Evolutionary conservation across 1,284 basidiomycete genomes (phyloP).

Genomic region (Volvariella volvacea): DNA sequence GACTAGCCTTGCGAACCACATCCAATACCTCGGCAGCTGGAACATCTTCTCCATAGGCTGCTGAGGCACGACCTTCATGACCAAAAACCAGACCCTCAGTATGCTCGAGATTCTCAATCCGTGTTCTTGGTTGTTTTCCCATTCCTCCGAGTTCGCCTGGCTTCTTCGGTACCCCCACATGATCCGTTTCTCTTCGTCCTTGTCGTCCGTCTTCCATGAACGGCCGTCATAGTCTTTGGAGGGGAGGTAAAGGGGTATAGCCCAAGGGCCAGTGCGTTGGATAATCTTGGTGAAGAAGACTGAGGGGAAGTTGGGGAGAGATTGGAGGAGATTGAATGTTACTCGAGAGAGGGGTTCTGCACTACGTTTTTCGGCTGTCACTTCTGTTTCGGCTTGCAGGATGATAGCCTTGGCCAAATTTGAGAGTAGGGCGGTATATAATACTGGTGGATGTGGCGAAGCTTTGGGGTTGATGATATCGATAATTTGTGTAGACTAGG

Average conservation of each 20-base stretch:
- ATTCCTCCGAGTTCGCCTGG: slow-evolving; percentile 27
- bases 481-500: slow-evolving; percentile 47
- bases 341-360: slow-evolving; percentile 82
- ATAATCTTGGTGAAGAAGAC: slow-evolving; percentile 84
- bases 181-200: slow-evolving; percentile 55
- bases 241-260: slow-evolving; percentile 51
- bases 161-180: slow-evolving; percentile 53
- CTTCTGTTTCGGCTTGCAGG: slow-evolving; percentile 91
- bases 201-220: slow-evolving; percentile 35
- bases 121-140: slow-evolving; percentile 61
- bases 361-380: slow-evolving; percentile 80
- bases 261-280: slow-evolving; percentile 74
- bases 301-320: slow-evolving; percentile 55
- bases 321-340: slow-evolving; percentile 60
- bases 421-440: slow-evolving; percentile 79
- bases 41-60: slow-evolving; percentile 44
- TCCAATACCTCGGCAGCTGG: slow-evolving; percentile 61
- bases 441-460: slow-evolving; percentile 30
- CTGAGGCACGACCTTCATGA: slow-evolving; percentile 45
- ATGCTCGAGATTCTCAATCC: slow-evolving; percentile 75
- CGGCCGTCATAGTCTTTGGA: slow-evolving; percentile 36
- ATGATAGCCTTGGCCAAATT: slow-evolving; percentile 87
- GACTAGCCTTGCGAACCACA: slow-evolving; percentile 58
- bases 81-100: slow-evolving; percentile 83
- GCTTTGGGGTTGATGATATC: slow-evolving; percentile 49